Evolutionary conservation across 441 rosid species (phyloP).

Genomic region (Dalechampia spathulata): DNA sequence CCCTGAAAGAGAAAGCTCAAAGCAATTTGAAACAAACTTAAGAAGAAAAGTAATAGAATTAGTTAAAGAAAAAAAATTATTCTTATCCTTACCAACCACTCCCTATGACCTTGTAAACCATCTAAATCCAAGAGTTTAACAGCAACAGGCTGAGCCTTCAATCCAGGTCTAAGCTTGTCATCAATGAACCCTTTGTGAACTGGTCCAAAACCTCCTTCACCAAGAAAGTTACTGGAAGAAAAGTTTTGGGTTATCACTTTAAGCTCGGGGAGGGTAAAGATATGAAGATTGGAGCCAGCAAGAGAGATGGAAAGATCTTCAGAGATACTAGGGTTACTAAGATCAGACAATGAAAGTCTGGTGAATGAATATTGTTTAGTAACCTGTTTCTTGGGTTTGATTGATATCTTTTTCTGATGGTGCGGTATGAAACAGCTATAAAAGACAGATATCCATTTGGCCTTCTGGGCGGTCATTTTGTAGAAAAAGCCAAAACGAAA

Average conservation of each 20-base stretch:
- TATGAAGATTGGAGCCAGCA: conserved; percentile 55
- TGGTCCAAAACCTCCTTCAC: conserved; percentile 83
- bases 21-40: no score
- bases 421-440: conserved; percentile 44
- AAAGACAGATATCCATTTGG: conserved; percentile 37
- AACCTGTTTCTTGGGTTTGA: conserved; percentile 16
- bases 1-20: conserved; percentile 5
- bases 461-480: conserved; percentile 32
- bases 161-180: conserved; percentile 56
- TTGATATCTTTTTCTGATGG: conserved; percentile 2
- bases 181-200: conserved; percentile 77
- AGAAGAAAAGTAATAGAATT: background rate
- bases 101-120: conserved; percentile 79
- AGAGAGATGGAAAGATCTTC: conserved; percentile 38
- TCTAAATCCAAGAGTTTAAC: conserved; percentile 68
- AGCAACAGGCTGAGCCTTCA: conserved; percentile 67
- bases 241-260: conserved; percentile 48
- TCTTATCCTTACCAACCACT: conserved; percentile 76
- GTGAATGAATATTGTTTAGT: conserved; percentile 35
- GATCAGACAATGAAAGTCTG: conserved; percentile 54
- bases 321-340: conserved; percentile 53
- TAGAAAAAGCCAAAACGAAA: no score
- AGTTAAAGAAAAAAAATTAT: background rate
- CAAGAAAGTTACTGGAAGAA: conserved; percentile 47
- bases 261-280: conserved; percentile 48